Conservation (phyloP, 306 rosid genomes). For the Cicer arietinum region DNA sequence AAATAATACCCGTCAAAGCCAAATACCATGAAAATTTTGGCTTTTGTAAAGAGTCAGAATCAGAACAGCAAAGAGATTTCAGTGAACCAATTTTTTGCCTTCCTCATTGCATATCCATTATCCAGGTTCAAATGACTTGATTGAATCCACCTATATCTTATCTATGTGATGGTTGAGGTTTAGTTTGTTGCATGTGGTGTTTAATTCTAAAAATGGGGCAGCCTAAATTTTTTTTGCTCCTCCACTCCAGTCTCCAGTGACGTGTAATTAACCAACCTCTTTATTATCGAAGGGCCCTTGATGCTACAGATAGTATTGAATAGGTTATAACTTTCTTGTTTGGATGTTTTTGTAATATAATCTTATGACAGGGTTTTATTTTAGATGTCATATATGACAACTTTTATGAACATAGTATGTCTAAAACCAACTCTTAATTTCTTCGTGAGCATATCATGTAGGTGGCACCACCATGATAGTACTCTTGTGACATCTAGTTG, state of each 20-base stretch:
- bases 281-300: too few species aligned
- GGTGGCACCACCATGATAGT: neutral
- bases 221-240: too few species aligned
- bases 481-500: neutral
- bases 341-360: too few species aligned
- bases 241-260: too few species aligned
- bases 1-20: neutral
- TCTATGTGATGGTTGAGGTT: too few species aligned
- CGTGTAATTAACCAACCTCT: too few species aligned
- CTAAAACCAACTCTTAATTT: neutral
- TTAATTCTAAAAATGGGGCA: too few species aligned
- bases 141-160: neutral
- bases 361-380: too few species aligned
- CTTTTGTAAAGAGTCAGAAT: neutral
- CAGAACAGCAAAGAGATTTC: neutral
- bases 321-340: too few species aligned
- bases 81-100: neutral
- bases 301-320: too few species aligned
- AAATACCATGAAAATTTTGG: neutral
- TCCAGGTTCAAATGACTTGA: neutral
- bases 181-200: too few species aligned
- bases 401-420: neutral
- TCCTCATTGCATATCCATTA: neutral
- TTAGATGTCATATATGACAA: too few species aligned
- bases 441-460: neutral